A percentile compares a stretch with the other conserved stretches of the same genome.
phyloP scores from a whole-genome alignment of 805 yeast species.

The Lipomyces sp. region DNA sequence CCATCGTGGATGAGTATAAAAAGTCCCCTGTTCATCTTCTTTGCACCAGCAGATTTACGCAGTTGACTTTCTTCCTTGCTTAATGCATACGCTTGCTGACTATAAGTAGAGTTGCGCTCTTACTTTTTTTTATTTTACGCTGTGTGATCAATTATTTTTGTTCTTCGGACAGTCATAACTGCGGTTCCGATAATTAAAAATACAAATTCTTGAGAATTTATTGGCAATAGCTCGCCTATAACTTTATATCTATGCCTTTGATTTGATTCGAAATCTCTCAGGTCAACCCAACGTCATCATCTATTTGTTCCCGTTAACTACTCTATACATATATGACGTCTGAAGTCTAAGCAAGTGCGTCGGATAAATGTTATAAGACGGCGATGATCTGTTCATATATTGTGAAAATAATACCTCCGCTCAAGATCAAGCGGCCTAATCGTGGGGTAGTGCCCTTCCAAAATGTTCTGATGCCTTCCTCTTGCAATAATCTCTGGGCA shows the following conservation, averaged over 20 bases:
- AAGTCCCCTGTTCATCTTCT: too few relatives aligned
- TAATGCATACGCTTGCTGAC: too few relatives aligned
- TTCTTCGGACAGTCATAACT: too few relatives aligned
- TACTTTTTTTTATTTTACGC: too few relatives aligned
- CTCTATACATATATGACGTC: not conserved
- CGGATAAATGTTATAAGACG: conserved; percentile 11
- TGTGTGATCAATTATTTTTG: too few relatives aligned
- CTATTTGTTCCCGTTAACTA: not conserved
- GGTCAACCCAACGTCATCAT: not conserved
- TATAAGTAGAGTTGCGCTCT: too few relatives aligned
- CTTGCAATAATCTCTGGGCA: conserved; percentile 74
- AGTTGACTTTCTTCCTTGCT: too few relatives aligned
- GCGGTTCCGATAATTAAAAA: too few relatives aligned
- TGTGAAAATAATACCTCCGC: conserved; percentile 98
- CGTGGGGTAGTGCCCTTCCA: conserved; percentile 99
- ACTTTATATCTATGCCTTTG: not conserved
- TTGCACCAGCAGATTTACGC: too few relatives aligned
- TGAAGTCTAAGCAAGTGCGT: not conserved
- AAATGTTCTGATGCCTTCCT: conserved; percentile 88
- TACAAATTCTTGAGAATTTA: too few relatives aligned
- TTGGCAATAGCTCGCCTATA: too few relatives aligned
- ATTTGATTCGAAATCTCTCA: not conserved
- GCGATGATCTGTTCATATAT: conserved; percentile 87
- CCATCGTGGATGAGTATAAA: too few relatives aligned
- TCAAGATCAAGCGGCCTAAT: conserved; percentile 83